Base-by-base conservation (phyloP, 2,329 filamentous ascomycete genomes). In the Lasiodiplodia sp. region DNA sequence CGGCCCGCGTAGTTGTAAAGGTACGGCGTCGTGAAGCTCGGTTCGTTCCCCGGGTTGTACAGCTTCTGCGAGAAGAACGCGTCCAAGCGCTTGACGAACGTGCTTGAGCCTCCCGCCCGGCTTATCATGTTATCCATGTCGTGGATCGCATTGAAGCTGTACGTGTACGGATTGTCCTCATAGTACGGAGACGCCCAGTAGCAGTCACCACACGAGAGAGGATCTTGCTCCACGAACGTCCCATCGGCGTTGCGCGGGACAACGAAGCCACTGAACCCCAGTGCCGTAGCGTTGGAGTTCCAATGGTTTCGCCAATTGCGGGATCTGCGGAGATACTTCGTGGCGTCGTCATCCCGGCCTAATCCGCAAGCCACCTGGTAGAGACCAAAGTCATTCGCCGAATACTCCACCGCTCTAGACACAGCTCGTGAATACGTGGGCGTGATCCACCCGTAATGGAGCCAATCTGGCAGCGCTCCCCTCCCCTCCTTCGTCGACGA, bases 291-390 rank as follows among this genome's bases (percentile, higher is more conserved):
- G 57, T 86, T 76, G 0, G 84, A 75, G 75, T 92, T 89, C 90
- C 89, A 93, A 71, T 92, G 90, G 73, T 91, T 92, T 18, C 88
- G 84, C 91, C 91, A 93, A 73, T 91, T 90, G 11, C 85, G 83
- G 0, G 88, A 90, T 10, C 90, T 86, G 56, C 85, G 80, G 31
- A 91, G 81, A 72, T 92, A 92, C 66, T 83, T 89, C 0, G 79
- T 78, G 57, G 85, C 84, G 1, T 82, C 83, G 49, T 52, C 55
- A 14, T 51, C 25, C 55, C 55, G 44, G 52, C 65, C 55, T 11
- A 64, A 11, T 0, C 89, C 89, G 1, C 74, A 77, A 3, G 91
- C 91, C 12, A 93, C 87, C 74, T 90, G 87, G 69, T 88, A 86
- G 3, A 93, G 79, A 0, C 83, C 85, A 72, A 92, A 93, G 75